Evolutionary conservation across 2,329 filamentous ascomycete species (phyloP).

Genomic region (Raffaelea arxii): DNA sequence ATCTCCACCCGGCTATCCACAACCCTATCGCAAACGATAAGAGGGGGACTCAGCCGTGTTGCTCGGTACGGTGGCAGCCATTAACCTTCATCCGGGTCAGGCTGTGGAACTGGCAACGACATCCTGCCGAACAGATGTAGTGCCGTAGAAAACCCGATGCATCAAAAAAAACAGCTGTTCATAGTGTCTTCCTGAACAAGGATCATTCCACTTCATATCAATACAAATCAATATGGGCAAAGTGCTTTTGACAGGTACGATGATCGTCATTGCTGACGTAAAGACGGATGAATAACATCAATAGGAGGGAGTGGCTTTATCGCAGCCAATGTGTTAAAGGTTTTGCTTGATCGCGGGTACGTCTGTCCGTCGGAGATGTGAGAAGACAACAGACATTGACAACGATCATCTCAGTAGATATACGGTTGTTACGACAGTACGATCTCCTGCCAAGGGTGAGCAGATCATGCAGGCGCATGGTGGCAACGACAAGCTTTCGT

Average conservation of each 20-base stretch:
- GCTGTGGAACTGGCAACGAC: too few species aligned
- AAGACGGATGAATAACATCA: neutral
- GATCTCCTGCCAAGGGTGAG: conserved; percentile 36
- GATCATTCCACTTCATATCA: too few species aligned
- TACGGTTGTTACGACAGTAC: conserved; percentile 35
- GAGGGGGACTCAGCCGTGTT: too few species aligned
- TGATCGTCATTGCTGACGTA: neutral
- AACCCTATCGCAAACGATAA: too few species aligned
- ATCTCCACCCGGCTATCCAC: too few species aligned
- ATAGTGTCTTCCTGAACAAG: too few species aligned
- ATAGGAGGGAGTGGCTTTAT: conserved; percentile 44
- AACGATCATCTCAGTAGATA: conserved; percentile 19
- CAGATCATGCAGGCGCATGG: conserved; percentile 30
- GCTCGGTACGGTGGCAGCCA: too few species aligned
- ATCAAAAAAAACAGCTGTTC: too few species aligned
- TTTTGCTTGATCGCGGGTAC: conserved; percentile 31
- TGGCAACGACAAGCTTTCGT: conserved; percentile 26
- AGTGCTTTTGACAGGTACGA: conserved; percentile 32
- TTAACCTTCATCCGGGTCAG: too few species aligned
- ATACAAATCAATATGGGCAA: conserved; percentile 22
- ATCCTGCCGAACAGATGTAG: too few species aligned
- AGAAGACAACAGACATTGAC: neutral
- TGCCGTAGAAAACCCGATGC: too few species aligned
- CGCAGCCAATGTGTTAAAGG: conserved; percentile 41
- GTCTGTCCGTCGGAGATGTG: neutral